Evolutionary conservation across 139 green algal species (phyloP).

Genomic region (Chlorella ohadii): DNA sequence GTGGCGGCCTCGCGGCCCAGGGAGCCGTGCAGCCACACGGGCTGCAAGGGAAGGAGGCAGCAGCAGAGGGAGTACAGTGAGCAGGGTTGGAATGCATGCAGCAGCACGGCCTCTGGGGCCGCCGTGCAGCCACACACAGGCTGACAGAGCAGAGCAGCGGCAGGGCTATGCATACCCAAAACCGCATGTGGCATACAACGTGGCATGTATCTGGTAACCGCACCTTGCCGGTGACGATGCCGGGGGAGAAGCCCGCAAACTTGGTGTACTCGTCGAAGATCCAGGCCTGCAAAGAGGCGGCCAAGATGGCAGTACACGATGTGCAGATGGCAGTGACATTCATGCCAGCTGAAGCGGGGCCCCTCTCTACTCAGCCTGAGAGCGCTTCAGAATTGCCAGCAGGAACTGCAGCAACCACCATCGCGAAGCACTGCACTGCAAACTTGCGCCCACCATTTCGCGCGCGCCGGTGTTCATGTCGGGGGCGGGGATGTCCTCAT

Average conservation of each 20-base stretch:
- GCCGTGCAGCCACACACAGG: neutral
- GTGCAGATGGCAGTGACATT: too few species aligned
- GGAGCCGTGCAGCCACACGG: slow-evolving; percentile 87
- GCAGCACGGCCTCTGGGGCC: neutral
- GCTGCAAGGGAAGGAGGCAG: slow-evolving; percentile 50
- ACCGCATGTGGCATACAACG: too few species aligned
- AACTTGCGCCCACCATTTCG: slow-evolving; percentile 69
- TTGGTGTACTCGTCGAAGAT: slow-evolving; percentile 95
- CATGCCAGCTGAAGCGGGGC: too few species aligned
- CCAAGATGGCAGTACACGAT: too few species aligned
- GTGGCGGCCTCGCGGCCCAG: slow-evolving; percentile 88
- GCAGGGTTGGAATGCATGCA: neutral
- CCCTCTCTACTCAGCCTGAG: too few species aligned
- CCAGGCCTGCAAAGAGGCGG: slow-evolving; percentile 18
- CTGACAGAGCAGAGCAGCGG: too few species aligned
- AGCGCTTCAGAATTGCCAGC: too few species aligned
- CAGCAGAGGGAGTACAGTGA: neutral
- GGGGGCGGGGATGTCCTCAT: slow-evolving; percentile 89
- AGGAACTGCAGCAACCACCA: too few species aligned
- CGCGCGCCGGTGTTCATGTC: slow-evolving; percentile 89
- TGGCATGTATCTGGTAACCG: too few species aligned
- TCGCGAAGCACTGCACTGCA: too few species aligned
- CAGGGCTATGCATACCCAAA: too few species aligned
- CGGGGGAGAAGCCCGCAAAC: slow-evolving; percentile 84
- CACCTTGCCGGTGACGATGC: slow-evolving; percentile 89